Evolutionary conservation across 2,329 filamentous ascomycete species (phyloP).

Genomic region (Fusarium beomiforme): DNA sequence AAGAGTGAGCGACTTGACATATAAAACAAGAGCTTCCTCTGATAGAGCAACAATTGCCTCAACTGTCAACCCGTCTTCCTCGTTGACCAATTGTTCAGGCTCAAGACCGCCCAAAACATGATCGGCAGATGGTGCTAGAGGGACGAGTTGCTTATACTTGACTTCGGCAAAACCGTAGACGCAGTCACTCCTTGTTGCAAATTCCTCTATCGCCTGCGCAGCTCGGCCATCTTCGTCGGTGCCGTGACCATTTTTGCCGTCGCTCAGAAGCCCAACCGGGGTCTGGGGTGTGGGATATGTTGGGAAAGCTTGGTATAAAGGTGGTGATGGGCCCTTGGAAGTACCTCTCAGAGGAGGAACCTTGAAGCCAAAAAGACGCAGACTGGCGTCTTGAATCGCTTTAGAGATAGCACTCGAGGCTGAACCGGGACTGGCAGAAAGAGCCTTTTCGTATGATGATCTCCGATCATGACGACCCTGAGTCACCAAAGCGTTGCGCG

Average conservation of each 20-base stretch:
- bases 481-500: slow-evolving; percentile 79
- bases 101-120: slow-evolving; percentile 73
- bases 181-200: slow-evolving; percentile 91
- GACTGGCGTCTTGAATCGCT: slow-evolving; percentile 91
- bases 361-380: slow-evolving; percentile 76
- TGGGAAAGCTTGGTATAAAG: slow-evolving; percentile 84
- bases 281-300: slow-evolving; percentile 78
- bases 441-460: slow-evolving; percentile 79
- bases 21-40: slow-evolving; percentile 94
- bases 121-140: slow-evolving; percentile 81
- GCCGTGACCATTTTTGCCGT: slow-evolving; percentile 65
- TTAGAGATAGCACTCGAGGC: slow-evolving; percentile 93
- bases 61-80: slow-evolving; percentile 81
- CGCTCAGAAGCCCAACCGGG: slow-evolving; percentile 71
- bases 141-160: slow-evolving; percentile 97
- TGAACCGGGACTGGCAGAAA: slow-evolving; percentile 76
- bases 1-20: slow-evolving; percentile 91
- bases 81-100: slow-evolving; percentile 61
- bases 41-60: slow-evolving; percentile 89
- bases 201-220: slow-evolving; percentile 87
- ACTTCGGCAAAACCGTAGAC: slow-evolving; percentile 98
- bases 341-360: slow-evolving; percentile 70
- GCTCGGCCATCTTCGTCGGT: slow-evolving; percentile 82
- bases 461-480: slow-evolving; percentile 79
- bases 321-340: slow-evolving; percentile 75